Evolutionary conservation across 768 basidiomycete species (phyloP).

Genomic region (Naganishia randhawae): DNA sequence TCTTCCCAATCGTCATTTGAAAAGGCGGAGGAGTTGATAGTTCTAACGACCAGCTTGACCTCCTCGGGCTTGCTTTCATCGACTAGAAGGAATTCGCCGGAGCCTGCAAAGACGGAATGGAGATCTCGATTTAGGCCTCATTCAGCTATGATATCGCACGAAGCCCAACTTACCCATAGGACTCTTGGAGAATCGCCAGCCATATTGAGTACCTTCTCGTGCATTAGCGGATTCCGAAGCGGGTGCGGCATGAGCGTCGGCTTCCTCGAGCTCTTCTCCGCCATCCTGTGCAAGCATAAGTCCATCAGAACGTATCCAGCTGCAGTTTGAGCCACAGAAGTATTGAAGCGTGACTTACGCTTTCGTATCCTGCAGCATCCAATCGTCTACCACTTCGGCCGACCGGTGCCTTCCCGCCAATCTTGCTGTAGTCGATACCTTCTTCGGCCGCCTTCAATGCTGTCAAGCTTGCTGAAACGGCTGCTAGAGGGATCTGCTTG

Average conservation of each 20-base stretch:
- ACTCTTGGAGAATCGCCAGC: constrained; percentile 47
- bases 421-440: constrained; percentile 21
- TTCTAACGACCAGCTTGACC: constrained; percentile 47
- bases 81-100: constrained; percentile 47
- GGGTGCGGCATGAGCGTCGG: constrained; percentile 6
- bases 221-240: not conserved
- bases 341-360: not conserved
- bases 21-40: constrained; percentile 49
- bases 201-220: constrained; percentile 28
- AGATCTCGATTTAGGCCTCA: not conserved
- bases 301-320: not conserved
- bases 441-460: constrained; percentile 25
- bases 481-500: constrained; percentile 23
- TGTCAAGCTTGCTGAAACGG: constrained; percentile 23
- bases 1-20: constrained; percentile 49
- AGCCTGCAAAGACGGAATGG: constrained; percentile 33
- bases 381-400: constrained; percentile 1
- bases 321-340: not conserved
- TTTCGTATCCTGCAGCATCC: constrained; percentile 31
- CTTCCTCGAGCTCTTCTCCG: constrained; percentile 16
- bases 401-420: constrained; percentile 17
- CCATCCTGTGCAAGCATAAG: constrained; percentile 5
- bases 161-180: constrained; percentile 42
- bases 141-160: not conserved
- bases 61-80: constrained; percentile 39